phyloP scores from a whole-genome alignment of 352 stramenopile genomes.

The Elongisporangium anandrum region DNA sequence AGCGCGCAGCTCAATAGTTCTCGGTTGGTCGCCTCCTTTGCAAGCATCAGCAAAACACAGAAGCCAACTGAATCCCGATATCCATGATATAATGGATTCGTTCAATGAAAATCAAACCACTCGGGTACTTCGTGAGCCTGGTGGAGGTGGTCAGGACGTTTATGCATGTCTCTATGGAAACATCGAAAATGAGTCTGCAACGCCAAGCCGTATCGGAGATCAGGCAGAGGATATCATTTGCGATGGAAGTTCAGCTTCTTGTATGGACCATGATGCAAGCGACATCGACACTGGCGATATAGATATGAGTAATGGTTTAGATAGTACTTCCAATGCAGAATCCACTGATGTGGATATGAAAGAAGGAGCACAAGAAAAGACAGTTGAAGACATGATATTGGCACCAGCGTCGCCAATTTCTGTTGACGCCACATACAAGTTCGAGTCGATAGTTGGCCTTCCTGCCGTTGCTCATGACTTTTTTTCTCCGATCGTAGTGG shows the following conservation, averaged over 20 bases:
- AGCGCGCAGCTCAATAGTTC: neutral
- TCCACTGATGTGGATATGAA: neutral
- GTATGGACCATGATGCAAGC: neutral
- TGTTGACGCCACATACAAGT: neutral
- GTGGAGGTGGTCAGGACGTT: conserved; percentile 20
- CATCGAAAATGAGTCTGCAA: neutral
- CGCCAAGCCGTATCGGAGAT: neutral
- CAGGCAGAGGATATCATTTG: conserved; percentile 1
- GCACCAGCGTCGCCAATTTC: neutral
- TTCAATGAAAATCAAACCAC: conserved; percentile 6
- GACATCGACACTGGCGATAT: neutral
- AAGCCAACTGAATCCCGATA: neutral
- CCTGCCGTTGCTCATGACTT: conserved; percentile 17
- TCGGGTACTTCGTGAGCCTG: conserved; percentile 33
- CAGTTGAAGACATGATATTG: conserved; percentile 1
- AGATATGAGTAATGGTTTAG: neutral
- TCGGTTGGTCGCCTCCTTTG: neutral
- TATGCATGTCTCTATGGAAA: conserved; percentile 26
- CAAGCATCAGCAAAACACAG: neutral
- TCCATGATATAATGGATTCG: neutral
- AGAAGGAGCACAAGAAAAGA: neutral
- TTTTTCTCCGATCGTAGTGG: conserved; percentile 15
- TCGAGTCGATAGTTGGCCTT: conserved; percentile 1
- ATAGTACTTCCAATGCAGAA: neutral
- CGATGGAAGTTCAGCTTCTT: neutral